Base-by-base conservation (phyloP, 192 early-diverging fungal genomes). In the Podila epicladia region DNA sequence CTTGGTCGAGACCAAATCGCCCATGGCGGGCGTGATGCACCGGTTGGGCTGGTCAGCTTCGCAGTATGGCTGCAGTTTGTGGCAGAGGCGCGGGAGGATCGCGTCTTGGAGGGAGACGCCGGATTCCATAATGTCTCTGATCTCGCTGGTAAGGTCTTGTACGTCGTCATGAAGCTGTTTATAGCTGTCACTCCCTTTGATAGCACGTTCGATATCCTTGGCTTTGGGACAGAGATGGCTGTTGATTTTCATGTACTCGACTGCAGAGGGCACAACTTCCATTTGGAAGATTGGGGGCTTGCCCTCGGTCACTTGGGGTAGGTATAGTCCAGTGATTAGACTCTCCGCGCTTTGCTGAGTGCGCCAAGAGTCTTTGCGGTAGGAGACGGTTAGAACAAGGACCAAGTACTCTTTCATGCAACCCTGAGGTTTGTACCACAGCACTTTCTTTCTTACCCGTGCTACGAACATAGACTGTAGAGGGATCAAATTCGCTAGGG, bases 291-390 rank as follows among this genome's bases (percentile, higher is more conserved):
- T 0, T 24, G 67, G 57, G 5, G 60, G 38, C 35, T 20, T 63
- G 15, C n/a, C 29, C 9, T 45, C 20, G 1, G 6, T 12, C 4
- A 60, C 37, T 3, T 50, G 37, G 8, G 26, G 28, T 13, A 38
- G 31, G 33, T 70, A 76, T 15, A 76, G 31, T 24, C 74, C 74
- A 12, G 48, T 38, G n/a, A 76, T 66, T 17, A 76, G 29, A 15
- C 57, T 76, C 19, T 69, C 68, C 1, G 67, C 74, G 24, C 74
- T 76, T 31, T 76, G 74, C 5, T 28, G 51, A 17, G 67, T 70
- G 0, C 74, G 67, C 67, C 74, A 70, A 2, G 53, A 6, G 9
- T 70, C 74, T 76, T 4, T 48, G 5, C 13, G 65, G 29, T 9
- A 7, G 29, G 24, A 68, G 29, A 32, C 2, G 28, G 37, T 20